Evolutionary conservation across 352 stramenopile species (phyloP).

Genomic region (Achlya hypogyna): DNA sequence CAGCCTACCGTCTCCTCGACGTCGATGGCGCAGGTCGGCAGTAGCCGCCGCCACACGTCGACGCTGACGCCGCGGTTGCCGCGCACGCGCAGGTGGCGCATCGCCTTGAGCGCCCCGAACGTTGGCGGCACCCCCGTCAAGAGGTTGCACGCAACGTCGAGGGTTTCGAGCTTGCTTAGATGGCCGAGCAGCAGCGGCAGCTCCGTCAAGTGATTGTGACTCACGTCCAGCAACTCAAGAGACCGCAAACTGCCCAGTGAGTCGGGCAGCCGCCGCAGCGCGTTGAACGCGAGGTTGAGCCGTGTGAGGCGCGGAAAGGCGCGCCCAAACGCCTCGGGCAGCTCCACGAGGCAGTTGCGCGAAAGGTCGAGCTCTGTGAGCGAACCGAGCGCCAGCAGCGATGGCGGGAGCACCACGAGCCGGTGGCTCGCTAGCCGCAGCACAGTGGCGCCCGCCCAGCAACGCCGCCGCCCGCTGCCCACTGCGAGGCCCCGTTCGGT

Average conservation of each 20-base stretch:
- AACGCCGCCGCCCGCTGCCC: background rate
- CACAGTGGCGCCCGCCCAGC: background rate
- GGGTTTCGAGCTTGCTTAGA: background rate
- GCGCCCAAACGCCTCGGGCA: background rate
- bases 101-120: background rate
- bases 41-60: background rate
- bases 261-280: slow-evolving; percentile 5
- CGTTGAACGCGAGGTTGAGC: slow-evolving; percentile 9
- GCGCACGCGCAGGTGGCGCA: background rate
- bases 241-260: background rate
- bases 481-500: background rate
- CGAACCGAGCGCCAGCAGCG: background rate
- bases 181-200: slow-evolving; percentile 14
- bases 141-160: slow-evolving; percentile 4
- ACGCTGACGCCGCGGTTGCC: background rate
- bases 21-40: background rate
- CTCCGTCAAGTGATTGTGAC: slow-evolving; percentile 8
- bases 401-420: background rate
- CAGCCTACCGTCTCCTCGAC: background rate
- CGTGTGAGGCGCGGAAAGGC: background rate
- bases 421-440: background rate
- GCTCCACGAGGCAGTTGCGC: slow-evolving; percentile 10
- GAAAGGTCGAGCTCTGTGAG: slow-evolving; percentile 8
- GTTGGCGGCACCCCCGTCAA: background rate
- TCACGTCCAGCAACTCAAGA: slow-evolving; percentile 4